Evolutionary conservation across 164 flowering plant genomes (phyloP), one percentile per base, ranked within the genome.

Genomic region (Litsea cubeba): DNA sequence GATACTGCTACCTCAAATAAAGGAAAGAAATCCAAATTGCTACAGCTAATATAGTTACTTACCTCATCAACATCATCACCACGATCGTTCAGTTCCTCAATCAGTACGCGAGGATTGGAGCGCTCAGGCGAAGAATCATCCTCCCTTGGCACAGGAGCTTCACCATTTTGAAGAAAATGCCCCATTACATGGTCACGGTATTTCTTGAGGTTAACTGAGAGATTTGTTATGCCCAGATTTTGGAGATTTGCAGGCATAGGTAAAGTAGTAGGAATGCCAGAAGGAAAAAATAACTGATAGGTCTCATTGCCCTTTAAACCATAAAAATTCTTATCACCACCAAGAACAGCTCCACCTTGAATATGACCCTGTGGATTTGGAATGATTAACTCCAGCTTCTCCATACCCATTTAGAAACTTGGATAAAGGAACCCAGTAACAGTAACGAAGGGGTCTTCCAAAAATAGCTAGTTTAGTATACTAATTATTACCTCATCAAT

Each of bases 401-500:
- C 73, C 74, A 73, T 14, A 25, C 71, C 75, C 68, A 28, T 22
- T 28, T 62, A 51, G 35, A 30, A 30, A 30, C 35, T 30, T 4
- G 5, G 35, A 30, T 30, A 30, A 30, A 30, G 35, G 35, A 5
- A 30, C 35, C 35, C 51, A 6, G 25, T 17, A n/a, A 60, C 63
- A 60, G 8, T 23, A 60, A 60, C 22, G 23, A 60, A 40, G 46
- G 46, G 46, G 46, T 40, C 46, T 40, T 60, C 0, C 63, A 20
- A 58, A n/a, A 46, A 64, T 64, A 23, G 32, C 68, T 1, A 4
- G 26, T 14, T n/a, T 35, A 58, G 20, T 32, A 67, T 8, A 18
- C 3, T 78, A 75, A 81, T n/a, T n/a, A n/a, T n/a, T n/a, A n/a
- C 85, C 83, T 72, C 72, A 57, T 58, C 64, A 24, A 35, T 62